Percentiles rank a stretch among this genome's conserved stretches.
These are phyloP conservation scores for Gamsiella multidivaricata DNA, from an alignment of 192 early-diverging fungal species.

Conservation along the genomic window DNA sequence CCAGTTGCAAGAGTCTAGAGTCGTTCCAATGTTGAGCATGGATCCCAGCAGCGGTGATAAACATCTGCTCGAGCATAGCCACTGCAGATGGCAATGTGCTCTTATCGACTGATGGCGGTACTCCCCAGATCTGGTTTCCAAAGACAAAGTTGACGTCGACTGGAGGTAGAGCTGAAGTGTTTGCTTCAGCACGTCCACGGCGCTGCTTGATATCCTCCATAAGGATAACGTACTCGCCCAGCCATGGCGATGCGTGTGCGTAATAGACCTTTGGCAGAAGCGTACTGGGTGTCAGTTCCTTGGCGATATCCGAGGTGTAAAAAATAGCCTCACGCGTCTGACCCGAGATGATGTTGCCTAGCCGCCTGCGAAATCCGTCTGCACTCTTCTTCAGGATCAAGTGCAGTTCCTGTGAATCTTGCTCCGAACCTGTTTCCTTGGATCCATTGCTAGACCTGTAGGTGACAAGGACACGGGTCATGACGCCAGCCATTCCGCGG, in stretches of 20 bases:
- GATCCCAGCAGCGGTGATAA: slow-evolving; percentile 23
- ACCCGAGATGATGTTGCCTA: slow-evolving; percentile 32
- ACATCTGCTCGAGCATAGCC: slow-evolving; percentile 29
- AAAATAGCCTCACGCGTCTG: slow-evolving; percentile 30
- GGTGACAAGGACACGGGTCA: slow-evolving; percentile 27
- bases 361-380: slow-evolving; percentile 1
- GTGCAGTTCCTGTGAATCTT: slow-evolving; percentile 16
- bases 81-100: slow-evolving; percentile 1
- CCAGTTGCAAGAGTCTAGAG: not conserved
- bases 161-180: not conserved
- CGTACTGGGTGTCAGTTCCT: slow-evolving; percentile 7
- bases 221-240: slow-evolving; percentile 40
- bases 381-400: slow-evolving; percentile 34
- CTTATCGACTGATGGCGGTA: slow-evolving; percentile 15
- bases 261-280: slow-evolving; percentile 34
- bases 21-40: slow-evolving; percentile 49
- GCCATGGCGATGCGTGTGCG: slow-evolving; percentile 16
- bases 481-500: slow-evolving; percentile 30
- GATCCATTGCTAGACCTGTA: not conserved
- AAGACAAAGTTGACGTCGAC: slow-evolving; percentile 44
- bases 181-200: not conserved
- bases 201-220: slow-evolving; percentile 46
- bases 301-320: slow-evolving; percentile 31
- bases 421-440: not conserved
- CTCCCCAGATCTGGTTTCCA: slow-evolving; percentile 43